Evolutionary conservation across 225 moss, liverwort and hornwort species (phyloP).

Genomic region (Straminergon stramineum): DNA sequence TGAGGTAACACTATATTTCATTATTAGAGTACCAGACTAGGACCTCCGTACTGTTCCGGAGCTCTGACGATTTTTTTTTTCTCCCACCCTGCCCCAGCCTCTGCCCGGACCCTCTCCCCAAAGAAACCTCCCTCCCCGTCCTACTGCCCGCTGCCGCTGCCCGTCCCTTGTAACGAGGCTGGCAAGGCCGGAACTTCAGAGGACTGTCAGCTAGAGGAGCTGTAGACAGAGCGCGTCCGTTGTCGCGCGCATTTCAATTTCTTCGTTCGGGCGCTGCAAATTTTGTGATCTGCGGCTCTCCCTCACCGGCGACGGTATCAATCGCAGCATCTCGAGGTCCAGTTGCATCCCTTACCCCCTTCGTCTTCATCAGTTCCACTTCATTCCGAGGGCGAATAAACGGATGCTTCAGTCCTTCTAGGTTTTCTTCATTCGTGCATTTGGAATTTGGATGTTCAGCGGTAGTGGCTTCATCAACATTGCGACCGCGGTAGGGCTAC

Average conservation of each 20-base stretch:
- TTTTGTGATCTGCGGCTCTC: neutral
- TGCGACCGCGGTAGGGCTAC: neutral
- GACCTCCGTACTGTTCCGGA: neutral
- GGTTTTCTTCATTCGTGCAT: constrained; percentile 13
- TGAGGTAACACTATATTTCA: neutral
- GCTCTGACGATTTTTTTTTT: neutral
- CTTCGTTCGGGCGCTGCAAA: neutral
- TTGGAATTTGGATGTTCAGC: neutral
- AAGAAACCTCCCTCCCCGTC: too few species aligned
- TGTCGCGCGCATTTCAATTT: constrained; percentile 1
- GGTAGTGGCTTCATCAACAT: neutral
- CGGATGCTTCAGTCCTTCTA: neutral
- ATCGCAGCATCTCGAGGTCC: constrained; percentile 1
- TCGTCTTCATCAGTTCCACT: neutral
- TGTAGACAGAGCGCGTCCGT: neutral
- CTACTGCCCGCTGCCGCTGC: neutral
- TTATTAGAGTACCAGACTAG: neutral
- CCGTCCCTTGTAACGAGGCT: neutral
- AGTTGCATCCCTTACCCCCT: neutral
- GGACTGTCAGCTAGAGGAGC: neutral
- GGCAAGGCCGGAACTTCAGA: constrained; percentile 1
- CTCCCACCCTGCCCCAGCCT: neutral
- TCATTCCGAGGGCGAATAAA: neutral
- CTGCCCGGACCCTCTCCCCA: neutral
- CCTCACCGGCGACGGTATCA: neutral